Base-by-base conservation (phyloP, 2,329 filamentous ascomycete genomes). In the Colletotrichum melonis region DNA sequence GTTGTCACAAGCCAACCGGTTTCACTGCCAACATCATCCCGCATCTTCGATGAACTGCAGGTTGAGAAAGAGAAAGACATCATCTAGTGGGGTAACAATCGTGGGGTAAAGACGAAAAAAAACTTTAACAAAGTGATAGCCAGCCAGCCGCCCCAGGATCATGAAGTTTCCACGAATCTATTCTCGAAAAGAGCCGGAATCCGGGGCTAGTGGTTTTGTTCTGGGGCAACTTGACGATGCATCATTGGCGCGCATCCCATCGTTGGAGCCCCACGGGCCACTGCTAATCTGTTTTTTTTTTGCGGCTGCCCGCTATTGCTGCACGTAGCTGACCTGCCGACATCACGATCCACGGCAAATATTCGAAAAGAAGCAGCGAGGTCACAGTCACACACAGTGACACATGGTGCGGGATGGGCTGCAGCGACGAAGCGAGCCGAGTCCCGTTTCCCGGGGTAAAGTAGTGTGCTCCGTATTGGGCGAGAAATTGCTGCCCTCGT, bases 161-260 rank as follows among this genome's bases (percentile, higher is more conserved):
- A 19, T 26, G n/a, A 42, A 24, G 8, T 38, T 38, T 59, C 57
- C 57, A 59, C 30, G 32, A 59, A 59, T 59, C 32, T 26, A 22
- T 59, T 59, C 57, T 59, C 32, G 32, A 59, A 63, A 28, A 30
- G 28, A n/a, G 46, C 28, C 6, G 14, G 32, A 6, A 32, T 24
- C 60, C 28, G 60, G 42, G 60, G 11, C 58, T 60, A 60, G 58
- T 19, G 35, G 35, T 38, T 42, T 38, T 42, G 22, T 28, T 24
- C 16, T 22, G 12, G 58, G 35, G 14, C 22, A 30, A 6, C 1
- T 19, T 42, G 32, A 42, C 35, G 12, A 30, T 22, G 42, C 32
- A 19, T 19, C 59, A 63, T 63, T 63, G 42, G 60, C 26, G 60
- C 60, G 60, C 60, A 32, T 63, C 42, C 19, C 60, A 19, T 19